These are phyloP conservation scores for Penicillium simplicissimum DNA, from an alignment of 495 filamentous ascomycete species.

Conservation along the genomic window DNA sequence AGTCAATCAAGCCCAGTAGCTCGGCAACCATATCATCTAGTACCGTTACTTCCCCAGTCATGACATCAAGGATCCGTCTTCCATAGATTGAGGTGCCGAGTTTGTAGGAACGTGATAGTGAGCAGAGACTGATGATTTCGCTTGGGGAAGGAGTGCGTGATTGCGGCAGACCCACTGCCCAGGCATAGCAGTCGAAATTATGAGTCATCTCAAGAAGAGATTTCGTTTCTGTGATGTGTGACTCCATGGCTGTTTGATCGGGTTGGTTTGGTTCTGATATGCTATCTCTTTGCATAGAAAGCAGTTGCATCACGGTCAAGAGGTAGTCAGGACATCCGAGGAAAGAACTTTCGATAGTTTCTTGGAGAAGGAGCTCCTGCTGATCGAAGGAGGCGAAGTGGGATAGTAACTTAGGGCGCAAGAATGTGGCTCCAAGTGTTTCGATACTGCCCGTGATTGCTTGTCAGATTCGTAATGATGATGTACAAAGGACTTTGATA, in stretches of 20 bases:
- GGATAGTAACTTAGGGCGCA: constrained; percentile 40
- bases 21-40: constrained; percentile 43
- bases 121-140: constrained; percentile 24
- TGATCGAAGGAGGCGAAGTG: constrained; percentile 20
- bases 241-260: neutral
- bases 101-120: constrained; percentile 33
- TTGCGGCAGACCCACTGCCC: constrained; percentile 38
- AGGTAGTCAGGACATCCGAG: constrained; percentile 45
- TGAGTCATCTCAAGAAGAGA: constrained; percentile 26
- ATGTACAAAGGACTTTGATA: neutral
- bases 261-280: constrained; percentile 19
- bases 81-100: constrained; percentile 36
- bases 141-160: constrained; percentile 26
- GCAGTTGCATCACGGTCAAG: constrained; percentile 33
- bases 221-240: constrained; percentile 16
- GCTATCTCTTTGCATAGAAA: constrained; percentile 36
- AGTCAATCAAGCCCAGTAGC: constrained; percentile 43
- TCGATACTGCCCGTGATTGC: constrained; percentile 36
- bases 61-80: constrained; percentile 33
- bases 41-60: constrained; percentile 13
- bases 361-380: constrained; percentile 19
- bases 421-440: constrained; percentile 47
- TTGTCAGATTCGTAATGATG: neutral
- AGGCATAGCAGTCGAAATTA: constrained; percentile 37
- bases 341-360: constrained; percentile 40